Evolutionary conservation across 805 yeast genomes (phyloP).

Genomic region (Barnettozyma botsteinii): DNA sequence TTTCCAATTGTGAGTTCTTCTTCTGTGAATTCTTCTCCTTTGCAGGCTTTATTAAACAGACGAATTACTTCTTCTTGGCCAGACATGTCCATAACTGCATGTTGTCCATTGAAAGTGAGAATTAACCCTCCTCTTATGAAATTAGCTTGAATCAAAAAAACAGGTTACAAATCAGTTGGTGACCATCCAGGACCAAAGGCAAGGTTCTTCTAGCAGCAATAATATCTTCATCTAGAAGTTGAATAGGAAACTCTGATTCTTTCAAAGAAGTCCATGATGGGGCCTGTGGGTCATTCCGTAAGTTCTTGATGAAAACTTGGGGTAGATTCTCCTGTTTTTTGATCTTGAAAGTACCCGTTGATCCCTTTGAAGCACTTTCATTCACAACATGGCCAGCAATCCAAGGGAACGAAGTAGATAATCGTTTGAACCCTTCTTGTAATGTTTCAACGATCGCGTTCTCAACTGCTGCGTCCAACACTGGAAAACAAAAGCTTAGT

Average conservation of each 20-base stretch:
- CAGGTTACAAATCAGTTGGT: neutral
- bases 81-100: conserved; percentile 1
- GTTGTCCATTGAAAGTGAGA: neutral
- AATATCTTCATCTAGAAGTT: neutral
- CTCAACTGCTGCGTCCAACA: neutral
- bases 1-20: neutral
- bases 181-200: neutral
- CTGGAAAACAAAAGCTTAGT: neutral
- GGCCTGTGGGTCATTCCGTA: neutral
- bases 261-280: neutral
- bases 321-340: neutral
- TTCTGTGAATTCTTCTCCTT: neutral
- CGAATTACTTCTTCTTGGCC: conserved; percentile 1
- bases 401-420: neutral
- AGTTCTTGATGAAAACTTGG: neutral
- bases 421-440: neutral
- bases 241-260: neutral
- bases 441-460: neutral
- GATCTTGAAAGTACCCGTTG: neutral
- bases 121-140: neutral
- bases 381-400: neutral
- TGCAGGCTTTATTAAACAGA: neutral
- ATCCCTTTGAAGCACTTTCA: neutral
- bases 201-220: neutral
- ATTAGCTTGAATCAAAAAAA: neutral